Evolutionary conservation across 495 filamentous ascomycete species (phyloP).

Genomic region (Penicillium canariense): DNA sequence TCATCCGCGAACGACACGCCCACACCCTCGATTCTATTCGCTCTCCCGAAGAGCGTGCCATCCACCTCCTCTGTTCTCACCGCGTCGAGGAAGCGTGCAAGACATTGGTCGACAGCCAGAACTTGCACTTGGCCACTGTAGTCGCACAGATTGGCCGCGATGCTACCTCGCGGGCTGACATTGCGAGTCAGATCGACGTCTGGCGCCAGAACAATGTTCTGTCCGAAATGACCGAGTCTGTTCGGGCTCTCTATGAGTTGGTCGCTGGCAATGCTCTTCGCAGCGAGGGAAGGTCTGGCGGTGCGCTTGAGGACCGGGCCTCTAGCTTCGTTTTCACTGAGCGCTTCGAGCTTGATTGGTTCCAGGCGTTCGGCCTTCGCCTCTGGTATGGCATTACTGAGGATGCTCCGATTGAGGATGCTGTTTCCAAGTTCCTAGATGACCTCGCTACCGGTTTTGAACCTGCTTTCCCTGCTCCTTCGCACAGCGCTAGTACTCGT

Average conservation of each 20-base stretch:
- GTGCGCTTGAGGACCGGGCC: constrained; percentile 70
- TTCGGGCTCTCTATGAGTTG: constrained; percentile 86
- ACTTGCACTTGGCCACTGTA: constrained; percentile 80
- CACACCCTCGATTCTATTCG: constrained; percentile 48
- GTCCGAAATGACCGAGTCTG: constrained; percentile 80
- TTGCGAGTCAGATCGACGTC: constrained; percentile 72
- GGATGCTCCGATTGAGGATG: constrained; percentile 64
- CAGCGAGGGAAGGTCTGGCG: constrained; percentile 65
- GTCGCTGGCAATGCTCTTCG: constrained; percentile 80
- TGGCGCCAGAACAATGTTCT: constrained; percentile 79
- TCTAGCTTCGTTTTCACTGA: constrained; percentile 74
- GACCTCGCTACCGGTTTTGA: constrained; percentile 66
- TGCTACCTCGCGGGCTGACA: constrained; percentile 59
- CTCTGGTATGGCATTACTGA: constrained; percentile 77
- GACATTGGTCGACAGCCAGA: constrained; percentile 63
- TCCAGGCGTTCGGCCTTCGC: constrained; percentile 84
- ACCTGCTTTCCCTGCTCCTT: constrained; percentile 57
- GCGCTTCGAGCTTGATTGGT: constrained; percentile 85
- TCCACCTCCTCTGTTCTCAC: constrained; percentile 74
- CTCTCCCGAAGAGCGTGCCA: constrained; percentile 75
- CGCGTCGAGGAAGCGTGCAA: constrained; percentile 78
- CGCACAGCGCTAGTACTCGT: constrained; percentile 57
- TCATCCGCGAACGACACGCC: constrained; percentile 49
- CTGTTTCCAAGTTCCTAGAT: constrained; percentile 63
- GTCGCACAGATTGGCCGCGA: constrained; percentile 76